Conservation (phyloP, 805 yeast genomes). For the Jamesozyma piceae region DNA sequence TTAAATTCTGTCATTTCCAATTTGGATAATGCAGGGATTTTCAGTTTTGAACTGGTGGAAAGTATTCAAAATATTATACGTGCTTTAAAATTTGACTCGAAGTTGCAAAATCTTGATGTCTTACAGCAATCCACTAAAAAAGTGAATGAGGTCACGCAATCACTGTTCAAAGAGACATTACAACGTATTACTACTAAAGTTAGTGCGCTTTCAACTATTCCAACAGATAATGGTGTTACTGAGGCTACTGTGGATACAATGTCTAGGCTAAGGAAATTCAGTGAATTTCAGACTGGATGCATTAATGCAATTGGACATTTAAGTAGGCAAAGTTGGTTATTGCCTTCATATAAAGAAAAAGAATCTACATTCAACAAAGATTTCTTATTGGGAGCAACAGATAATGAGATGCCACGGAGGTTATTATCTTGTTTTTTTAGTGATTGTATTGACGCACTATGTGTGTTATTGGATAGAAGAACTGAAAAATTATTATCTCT, state of each 20-base stretch:
- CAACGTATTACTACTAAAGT: conserved; percentile 46
- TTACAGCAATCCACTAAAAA: conserved; percentile 22
- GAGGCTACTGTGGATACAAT: conserved; percentile 66
- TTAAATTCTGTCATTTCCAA: conserved; percentile 34
- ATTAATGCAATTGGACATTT: conserved; percentile 40
- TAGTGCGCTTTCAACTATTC: conserved; percentile 37
- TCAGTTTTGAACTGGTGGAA: conserved; percentile 53
- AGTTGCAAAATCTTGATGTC: conserved; percentile 12
- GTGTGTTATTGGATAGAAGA: conserved; percentile 53
- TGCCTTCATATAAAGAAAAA: conserved; percentile 33
- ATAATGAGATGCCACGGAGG: conserved; percentile 29
- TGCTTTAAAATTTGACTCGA: conserved; percentile 25
- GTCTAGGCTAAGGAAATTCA: conserved; percentile 54
- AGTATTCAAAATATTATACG: conserved; percentile 31
- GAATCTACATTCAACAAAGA: conserved; percentile 19
- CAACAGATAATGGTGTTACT: conserved; percentile 62
- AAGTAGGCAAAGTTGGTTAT: conserved; percentile 59
- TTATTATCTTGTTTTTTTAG: conserved; percentile 59
- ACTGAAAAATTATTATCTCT: conserved; percentile 34
- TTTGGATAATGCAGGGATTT: conserved; percentile 40
- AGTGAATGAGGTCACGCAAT: conserved; percentile 26
- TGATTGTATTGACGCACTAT: conserved; percentile 69
- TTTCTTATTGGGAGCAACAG: not conserved
- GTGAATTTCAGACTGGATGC: conserved; percentile 49
- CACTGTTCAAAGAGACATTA: conserved; percentile 49